These are phyloP conservation scores for Ustilago curta DNA, from an alignment of 1,284 basidiomycete genomes.

Conservation along the genomic window DNA sequence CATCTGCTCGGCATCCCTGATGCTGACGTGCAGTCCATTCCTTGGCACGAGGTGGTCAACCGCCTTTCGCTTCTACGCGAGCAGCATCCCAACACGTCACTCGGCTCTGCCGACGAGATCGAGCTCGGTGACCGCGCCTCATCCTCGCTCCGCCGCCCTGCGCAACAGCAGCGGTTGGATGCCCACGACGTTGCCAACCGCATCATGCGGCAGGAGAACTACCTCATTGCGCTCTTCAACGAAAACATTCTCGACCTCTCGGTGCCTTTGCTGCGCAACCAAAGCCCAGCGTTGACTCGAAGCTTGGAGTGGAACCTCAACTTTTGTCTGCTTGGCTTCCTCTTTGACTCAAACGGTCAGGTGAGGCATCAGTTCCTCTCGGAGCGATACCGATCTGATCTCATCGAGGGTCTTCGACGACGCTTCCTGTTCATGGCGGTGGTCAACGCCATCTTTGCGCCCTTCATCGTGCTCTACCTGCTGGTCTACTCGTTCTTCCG, in stretches of 20 bases:
- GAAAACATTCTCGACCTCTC: conserved; percentile 91
- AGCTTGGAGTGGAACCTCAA: conserved; percentile 95
- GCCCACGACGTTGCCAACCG: conserved; percentile 96
- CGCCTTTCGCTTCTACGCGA: conserved; percentile 74
- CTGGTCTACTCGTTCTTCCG: conserved; percentile 99
- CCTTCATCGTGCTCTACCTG: conserved; percentile 96
- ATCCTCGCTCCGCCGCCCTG: conserved; percentile 48
- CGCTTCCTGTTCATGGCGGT: conserved; percentile 96
- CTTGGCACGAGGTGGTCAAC: conserved; percentile 93
- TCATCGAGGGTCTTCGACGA: conserved; percentile 83
- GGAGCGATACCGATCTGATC: conserved; percentile 79
- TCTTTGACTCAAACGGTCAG: conserved; percentile 87
- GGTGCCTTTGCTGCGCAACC: conserved; percentile 72
- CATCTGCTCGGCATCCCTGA: conserved; percentile 75
- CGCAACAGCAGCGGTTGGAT: conserved; percentile 72
- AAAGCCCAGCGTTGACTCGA: conserved; percentile 80
- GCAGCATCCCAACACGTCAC: conserved; percentile 57
- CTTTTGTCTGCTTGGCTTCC: conserved; percentile 92
- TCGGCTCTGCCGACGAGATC: conserved; percentile 70
- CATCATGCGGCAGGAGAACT: conserved; percentile 97
- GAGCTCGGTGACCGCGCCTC: conserved; percentile 34
- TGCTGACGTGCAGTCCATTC: conserved; percentile 93
- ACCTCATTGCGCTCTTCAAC: conserved; percentile 96
- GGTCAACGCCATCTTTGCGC: conserved; percentile 91
- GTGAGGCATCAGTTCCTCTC: conserved; percentile 91